Percentiles rank a stretch among this genome's conserved stretches.
phyloP scores from a whole-genome alignment of 306 rosid genomes.

The Pyrus communis region DNA sequence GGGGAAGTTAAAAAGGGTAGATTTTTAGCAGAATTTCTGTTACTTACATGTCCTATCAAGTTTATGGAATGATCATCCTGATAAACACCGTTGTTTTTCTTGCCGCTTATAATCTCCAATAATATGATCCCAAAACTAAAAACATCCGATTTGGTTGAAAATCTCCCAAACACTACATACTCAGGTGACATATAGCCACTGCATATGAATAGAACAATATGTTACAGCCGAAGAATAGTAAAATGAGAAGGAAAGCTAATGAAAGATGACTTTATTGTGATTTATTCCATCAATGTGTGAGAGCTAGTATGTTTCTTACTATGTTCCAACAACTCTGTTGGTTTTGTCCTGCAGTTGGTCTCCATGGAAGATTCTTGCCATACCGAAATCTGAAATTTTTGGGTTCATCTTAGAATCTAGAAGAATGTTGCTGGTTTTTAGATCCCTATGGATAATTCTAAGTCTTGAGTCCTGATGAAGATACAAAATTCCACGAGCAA shows the following conservation, averaged over 20 bases:
- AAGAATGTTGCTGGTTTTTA: neutral
- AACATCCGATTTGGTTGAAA: neutral
- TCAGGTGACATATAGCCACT: slow-evolving; percentile 2
- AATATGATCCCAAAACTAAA: neutral
- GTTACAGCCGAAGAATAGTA: no score
- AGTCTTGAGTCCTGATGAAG: neutral
- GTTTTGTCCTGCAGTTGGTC: neutral
- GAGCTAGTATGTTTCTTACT: neutral
- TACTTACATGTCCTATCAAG: neutral
- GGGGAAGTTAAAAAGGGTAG: no score
- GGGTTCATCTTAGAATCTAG: neutral
- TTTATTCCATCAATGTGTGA: no score
- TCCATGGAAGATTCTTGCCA: neutral
- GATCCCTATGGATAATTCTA: neutral
- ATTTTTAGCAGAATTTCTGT: no score
- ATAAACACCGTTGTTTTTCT: neutral
- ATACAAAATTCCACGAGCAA: neutral
- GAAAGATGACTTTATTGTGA: neutral
- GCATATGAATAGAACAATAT: neutral
- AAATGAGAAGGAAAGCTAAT: no score
- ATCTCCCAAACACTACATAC: neutral
- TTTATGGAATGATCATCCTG: neutral
- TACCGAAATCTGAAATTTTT: neutral
- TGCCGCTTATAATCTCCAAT: neutral
- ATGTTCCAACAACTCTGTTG: neutral